phyloP scores from a whole-genome alignment of 2,329 filamentous ascomycete species.

The Geoglossum cookeanum region DNA sequence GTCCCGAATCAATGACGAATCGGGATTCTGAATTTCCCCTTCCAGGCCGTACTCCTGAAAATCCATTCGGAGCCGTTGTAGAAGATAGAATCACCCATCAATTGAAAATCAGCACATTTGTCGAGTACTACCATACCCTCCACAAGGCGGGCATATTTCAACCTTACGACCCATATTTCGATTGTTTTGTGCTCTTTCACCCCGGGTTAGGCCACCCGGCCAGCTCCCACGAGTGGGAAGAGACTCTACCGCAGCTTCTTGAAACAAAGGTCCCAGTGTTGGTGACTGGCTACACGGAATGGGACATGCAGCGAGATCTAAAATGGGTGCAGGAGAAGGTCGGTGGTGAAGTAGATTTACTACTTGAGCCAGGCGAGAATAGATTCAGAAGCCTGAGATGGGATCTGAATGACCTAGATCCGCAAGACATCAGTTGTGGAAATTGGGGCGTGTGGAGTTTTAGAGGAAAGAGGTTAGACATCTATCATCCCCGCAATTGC shows the following conservation, averaged over 20 bases:
- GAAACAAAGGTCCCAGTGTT: slow-evolving; percentile 94
- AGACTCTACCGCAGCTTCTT: slow-evolving; percentile 72
- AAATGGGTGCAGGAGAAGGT: slow-evolving; percentile 76
- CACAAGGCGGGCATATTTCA: slow-evolving; percentile 81
- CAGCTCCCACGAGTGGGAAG: slow-evolving; percentile 81
- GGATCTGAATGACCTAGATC: slow-evolving; percentile 92
- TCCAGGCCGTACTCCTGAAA: slow-evolving; percentile 62
- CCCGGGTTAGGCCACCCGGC: slow-evolving; percentile 89
- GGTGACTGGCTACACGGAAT: slow-evolving; percentile 88
- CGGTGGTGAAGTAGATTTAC: slow-evolving; percentile 74
- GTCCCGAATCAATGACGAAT: slow-evolving; percentile 88
- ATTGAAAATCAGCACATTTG: slow-evolving; percentile 94
- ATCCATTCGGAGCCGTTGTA: slow-evolving; percentile 85
- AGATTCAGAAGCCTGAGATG: slow-evolving; percentile 81
- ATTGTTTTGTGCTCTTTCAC: slow-evolving; percentile 93
- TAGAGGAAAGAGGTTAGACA: slow-evolving; percentile 66
- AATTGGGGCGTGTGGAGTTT: slow-evolving; percentile 98
- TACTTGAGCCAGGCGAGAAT: slow-evolving; percentile 88
- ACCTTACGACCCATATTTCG: slow-evolving; percentile 95
- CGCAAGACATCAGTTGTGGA: slow-evolving; percentile 81
- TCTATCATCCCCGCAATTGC: background rate
- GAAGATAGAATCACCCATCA: slow-evolving; percentile 76
- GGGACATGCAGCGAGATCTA: slow-evolving; percentile 84
- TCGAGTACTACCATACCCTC: slow-evolving; percentile 95
- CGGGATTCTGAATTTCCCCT: slow-evolving; percentile 85